phyloP scores from a whole-genome alignment of 768 basidiomycete species.

The Trichaptum fuscoviolaceum region DNA sequence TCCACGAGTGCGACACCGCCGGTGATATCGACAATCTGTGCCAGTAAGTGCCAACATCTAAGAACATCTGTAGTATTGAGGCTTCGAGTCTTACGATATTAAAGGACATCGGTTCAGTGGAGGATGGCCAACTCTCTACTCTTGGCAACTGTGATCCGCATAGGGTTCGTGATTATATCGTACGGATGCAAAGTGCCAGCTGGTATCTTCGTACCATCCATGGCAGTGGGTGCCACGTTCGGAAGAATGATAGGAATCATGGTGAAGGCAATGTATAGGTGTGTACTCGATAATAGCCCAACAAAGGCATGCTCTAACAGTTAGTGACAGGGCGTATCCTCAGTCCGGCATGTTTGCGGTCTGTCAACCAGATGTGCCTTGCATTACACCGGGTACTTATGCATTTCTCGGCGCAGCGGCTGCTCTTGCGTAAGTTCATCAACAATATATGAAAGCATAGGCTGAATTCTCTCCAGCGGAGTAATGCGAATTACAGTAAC shows the following conservation, averaged over 20 bases:
- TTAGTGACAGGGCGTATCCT: slow-evolving; percentile 62
- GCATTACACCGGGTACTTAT: slow-evolving; percentile 98
- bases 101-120: slow-evolving; percentile 88
- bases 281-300: slow-evolving; percentile 16
- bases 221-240: slow-evolving; percentile 97
- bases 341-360: slow-evolving; percentile 83
- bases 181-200: slow-evolving; percentile 97
- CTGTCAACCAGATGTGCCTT: slow-evolving; percentile 88
- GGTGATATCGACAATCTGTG: slow-evolving; percentile 89
- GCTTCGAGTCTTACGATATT: slow-evolving; percentile 11
- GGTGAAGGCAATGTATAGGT: slow-evolving; percentile 90
- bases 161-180: slow-evolving; percentile 80
- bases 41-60: slow-evolving; percentile 64
- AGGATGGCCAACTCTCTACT: slow-evolving; percentile 89
- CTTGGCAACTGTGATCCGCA: slow-evolving; percentile 86
- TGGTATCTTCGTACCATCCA: slow-evolving; percentile 97
- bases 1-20: slow-evolving; percentile 93
- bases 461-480: slow-evolving; percentile 47
- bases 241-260: slow-evolving; percentile 96
- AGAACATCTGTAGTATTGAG: slow-evolving; percentile 1
- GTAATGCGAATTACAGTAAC: slow-evolving; percentile 97
- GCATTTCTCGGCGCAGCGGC: slow-evolving; percentile 97
- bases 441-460: not conserved
- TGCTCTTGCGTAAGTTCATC: slow-evolving; percentile 65
- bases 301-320: not conserved